Conservation (phyloP, 495 filamentous ascomycete genomes). For the Bryoglossum gracile region DNA sequence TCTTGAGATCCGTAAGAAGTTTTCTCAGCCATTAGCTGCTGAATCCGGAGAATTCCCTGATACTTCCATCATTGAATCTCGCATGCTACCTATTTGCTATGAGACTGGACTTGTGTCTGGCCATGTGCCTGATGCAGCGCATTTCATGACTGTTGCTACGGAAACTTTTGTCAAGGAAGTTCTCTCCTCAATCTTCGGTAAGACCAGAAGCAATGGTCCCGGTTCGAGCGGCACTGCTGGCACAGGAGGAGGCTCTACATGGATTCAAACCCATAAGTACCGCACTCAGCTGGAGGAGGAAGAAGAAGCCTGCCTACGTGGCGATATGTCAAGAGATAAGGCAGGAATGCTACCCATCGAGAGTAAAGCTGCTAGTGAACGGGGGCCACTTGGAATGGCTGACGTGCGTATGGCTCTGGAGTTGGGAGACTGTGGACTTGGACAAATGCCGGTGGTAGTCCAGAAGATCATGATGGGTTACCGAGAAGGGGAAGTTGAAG, state of each 20-base stretch:
- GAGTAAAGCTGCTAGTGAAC: conserved; percentile 56
- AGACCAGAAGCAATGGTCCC: conserved; percentile 72
- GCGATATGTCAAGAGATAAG: conserved; percentile 59
- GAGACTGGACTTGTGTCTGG: conserved; percentile 79
- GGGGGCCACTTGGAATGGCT: conserved; percentile 63
- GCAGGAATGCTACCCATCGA: conserved; percentile 72
- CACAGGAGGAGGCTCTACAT: conserved; percentile 55
- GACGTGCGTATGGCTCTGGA: conserved; percentile 72
- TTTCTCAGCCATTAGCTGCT: conserved; percentile 72
- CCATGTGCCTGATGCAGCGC: conserved; percentile 61
- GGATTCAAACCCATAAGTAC: conserved; percentile 75
- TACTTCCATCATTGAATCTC: conserved; percentile 63
- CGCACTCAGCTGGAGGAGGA: conserved; percentile 63
- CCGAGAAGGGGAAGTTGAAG: conserved; percentile 68
- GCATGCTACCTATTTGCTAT: conserved; percentile 92
- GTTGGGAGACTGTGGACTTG: conserved; percentile 64
- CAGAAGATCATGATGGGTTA: conserved; percentile 65
- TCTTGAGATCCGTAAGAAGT: conserved; percentile 88
- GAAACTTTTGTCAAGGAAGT: conserved; percentile 92
- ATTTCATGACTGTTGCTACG: conserved; percentile 82
- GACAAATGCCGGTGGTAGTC: conserved; percentile 67
- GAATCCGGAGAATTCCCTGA: conserved; percentile 95
- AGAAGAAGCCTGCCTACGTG: conserved; percentile 57
- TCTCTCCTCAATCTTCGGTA: conserved; percentile 66
- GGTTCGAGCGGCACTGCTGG: conserved; percentile 45